Base-by-base conservation (phyloP, 2,329 filamentous ascomycete species). In the Phaeomoniella chlamydospora region DNA sequence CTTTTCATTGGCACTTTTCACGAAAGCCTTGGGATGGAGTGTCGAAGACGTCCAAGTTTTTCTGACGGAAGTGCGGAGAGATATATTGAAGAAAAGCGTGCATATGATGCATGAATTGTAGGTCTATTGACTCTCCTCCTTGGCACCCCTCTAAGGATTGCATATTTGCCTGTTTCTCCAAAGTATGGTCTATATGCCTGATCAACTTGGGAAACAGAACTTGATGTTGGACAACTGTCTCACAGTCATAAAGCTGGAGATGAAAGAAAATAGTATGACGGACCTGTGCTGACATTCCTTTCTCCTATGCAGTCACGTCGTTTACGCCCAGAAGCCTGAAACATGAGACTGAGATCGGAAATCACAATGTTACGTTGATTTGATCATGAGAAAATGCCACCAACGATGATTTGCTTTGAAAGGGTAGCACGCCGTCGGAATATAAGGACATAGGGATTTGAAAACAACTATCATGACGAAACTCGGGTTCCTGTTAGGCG, bases 41-140 rank as follows among this genome's bases (percentile, higher is more conserved):
- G 29, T 33, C 4, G 52, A 57, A 13, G 45, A 51, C 37, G 44
- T 58, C 16, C 43, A 52, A 17, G 43, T 50, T 2, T 47, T 58
- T 14, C 40, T 58, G 10, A 44, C 47, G 4, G 45, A 54, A 14
- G 49, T 56, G 0, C 45, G 54, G 19, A 51, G 46, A 16, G 54
- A 59, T 36, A 44, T 56, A 41, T 44, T 44, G 35, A 46, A 56
- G 36, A 45, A 43, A 5, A 49, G 42, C 29, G 47, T 55, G 29
- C 56, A 58, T 41, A 26, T 26, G 22, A 26, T 26, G 22, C 22
- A 26, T 26, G 22, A 26, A n/a, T n/a, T 26, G 22, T 26, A 26
- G n/a, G 22, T 26, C 22, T 9, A 9, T n/a, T 26, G 9, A 6
- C n/a, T 26, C 22, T n/a, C 6, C 9, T 26, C 9, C n/a, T 26